Evolutionary conservation across 805 yeast genomes (phyloP), one percentile per base, ranked within the genome.

Genomic region (Yarrowia sp.): DNA sequence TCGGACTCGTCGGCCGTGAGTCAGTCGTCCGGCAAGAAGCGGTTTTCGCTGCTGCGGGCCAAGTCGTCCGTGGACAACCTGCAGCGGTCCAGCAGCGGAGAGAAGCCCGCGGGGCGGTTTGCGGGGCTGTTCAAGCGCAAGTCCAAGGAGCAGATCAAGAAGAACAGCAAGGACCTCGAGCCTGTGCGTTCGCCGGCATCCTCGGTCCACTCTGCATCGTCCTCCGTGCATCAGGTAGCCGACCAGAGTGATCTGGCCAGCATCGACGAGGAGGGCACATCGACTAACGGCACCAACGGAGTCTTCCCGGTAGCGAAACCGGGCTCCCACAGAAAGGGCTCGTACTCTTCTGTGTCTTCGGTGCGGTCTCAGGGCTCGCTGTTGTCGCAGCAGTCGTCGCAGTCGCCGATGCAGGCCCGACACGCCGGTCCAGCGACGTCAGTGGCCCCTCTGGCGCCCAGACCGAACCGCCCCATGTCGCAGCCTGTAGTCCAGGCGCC

Each of bases 201-300:
- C 24, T 51, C 58, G 7, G 32, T 51, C 13, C 58, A 51, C n/a
- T 51, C 58, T 9, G 42, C 32, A 4, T 44, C 51, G 18, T 47
- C 56, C 1, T 47, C 56, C 5, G 19, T 35, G 41, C 58, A 51
- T 33, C 42, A 24, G 32, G 16, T 27, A 13, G 42, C 42, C 4
- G 58, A 51, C 42, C 58, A 51, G 42, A 35, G 58, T 6, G 58
- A 51, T 24, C 22, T 51, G 32, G 58, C 58, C n/a, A 51, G 58
- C 19, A 51, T 51, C 16, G 58, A 51, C 24, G 58, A 51, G 42
- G 36, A 51, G 32, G 58, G n/a, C n/a, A n/a, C n/a, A n/a, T n/a
- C n/a, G n/a, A n/a, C n/a, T n/a, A n/a, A n/a, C n/a, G n/a, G n/a
- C 18, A 25, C 16, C 8, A 14, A 13, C 7, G 33, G 21, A 8